Evolutionary conservation across 2,329 filamentous ascomycete species (phyloP).

Genomic region (Fusarium nanum): DNA sequence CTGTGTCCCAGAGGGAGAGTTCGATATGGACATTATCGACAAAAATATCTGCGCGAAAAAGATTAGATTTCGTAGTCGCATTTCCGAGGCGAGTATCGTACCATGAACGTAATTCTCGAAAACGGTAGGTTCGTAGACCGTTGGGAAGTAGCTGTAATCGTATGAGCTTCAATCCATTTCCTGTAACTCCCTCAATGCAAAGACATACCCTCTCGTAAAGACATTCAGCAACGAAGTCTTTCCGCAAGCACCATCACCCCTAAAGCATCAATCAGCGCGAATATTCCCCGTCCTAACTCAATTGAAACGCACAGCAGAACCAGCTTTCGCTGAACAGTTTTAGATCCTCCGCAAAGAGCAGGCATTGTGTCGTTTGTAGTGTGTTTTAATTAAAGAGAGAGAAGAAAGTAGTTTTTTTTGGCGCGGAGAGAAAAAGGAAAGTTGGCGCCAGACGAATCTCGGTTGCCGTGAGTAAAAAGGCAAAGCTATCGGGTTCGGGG

Average conservation of each 20-base stretch:
- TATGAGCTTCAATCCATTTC: slow-evolving; percentile 25
- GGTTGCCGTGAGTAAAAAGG: background rate
- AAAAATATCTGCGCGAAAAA: slow-evolving; percentile 81
- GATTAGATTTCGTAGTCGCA: slow-evolving; percentile 6
- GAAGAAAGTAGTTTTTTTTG: background rate
- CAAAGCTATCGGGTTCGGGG: background rate
- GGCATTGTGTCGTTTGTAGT: slow-evolving; percentile 35
- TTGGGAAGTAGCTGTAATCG: slow-evolving; percentile 84
- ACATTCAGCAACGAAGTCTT: slow-evolving; percentile 98
- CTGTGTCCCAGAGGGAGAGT: slow-evolving; percentile 97
- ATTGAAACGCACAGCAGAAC: slow-evolving; percentile 76
- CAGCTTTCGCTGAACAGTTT: slow-evolving; percentile 95
- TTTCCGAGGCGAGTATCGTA: slow-evolving; percentile 56
- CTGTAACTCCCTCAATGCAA: background rate
- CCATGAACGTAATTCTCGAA: slow-evolving; percentile 99
- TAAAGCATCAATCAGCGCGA: slow-evolving; percentile 53
- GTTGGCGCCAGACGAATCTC: background rate
- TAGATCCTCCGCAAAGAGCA: slow-evolving; percentile 73
- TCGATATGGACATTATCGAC: slow-evolving; percentile 98
- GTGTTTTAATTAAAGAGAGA: background rate
- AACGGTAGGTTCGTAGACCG: slow-evolving; percentile 97
- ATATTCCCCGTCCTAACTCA: background rate
- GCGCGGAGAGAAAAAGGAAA: background rate
- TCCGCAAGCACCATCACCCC: slow-evolving; percentile 94
- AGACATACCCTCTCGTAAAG: slow-evolving; percentile 90